Conservation (phyloP, 768 basidiomycete genomes). For the Galerina marginata region DNA sequence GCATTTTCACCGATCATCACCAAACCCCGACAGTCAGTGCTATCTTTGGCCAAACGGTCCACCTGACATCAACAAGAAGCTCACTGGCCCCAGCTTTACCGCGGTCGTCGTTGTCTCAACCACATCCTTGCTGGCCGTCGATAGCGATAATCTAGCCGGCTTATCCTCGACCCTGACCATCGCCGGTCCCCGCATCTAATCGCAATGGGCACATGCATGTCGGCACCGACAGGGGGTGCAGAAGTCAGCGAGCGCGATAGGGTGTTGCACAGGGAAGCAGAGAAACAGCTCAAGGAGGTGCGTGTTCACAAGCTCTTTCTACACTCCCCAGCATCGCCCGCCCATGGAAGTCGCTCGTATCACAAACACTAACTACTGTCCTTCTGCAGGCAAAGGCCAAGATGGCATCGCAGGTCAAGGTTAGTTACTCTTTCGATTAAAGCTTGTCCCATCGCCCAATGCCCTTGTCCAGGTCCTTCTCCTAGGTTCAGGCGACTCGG, state of each 20-base stretch:
- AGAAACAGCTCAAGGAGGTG: slow-evolving; percentile 81
- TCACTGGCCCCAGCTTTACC: too few species aligned
- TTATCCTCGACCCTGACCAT: too few species aligned
- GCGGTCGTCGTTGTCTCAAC: too few species aligned
- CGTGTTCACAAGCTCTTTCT: slow-evolving; percentile 25
- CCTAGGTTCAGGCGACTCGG: slow-evolving; percentile 91
- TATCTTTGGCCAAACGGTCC: too few species aligned
- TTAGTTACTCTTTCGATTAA: slow-evolving; percentile 30
- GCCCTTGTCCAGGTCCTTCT: slow-evolving; percentile 68
- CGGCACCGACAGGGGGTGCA: slow-evolving; percentile 50
- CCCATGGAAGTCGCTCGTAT: background rate
- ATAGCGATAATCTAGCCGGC: too few species aligned
- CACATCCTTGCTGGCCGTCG: too few species aligned
- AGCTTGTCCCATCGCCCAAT: slow-evolving; percentile 2
- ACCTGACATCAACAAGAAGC: too few species aligned
- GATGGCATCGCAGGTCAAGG: slow-evolving; percentile 79
- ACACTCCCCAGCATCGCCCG: slow-evolving; percentile 3
- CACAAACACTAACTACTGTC: background rate
- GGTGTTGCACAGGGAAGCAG: slow-evolving; percentile 67
- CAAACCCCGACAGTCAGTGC: too few species aligned
- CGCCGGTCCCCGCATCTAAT: background rate
- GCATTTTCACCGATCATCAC: too few species aligned
- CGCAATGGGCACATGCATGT: slow-evolving; percentile 82
- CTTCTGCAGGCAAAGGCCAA: slow-evolving; percentile 69
- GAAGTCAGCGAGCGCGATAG: slow-evolving; percentile 76